Percentiles rank a stretch among this genome's conserved stretches.
Evolutionary conservation across 768 basidiomycete species (phyloP).

Genomic region (Strobilomyces echinocephalus): DNA sequence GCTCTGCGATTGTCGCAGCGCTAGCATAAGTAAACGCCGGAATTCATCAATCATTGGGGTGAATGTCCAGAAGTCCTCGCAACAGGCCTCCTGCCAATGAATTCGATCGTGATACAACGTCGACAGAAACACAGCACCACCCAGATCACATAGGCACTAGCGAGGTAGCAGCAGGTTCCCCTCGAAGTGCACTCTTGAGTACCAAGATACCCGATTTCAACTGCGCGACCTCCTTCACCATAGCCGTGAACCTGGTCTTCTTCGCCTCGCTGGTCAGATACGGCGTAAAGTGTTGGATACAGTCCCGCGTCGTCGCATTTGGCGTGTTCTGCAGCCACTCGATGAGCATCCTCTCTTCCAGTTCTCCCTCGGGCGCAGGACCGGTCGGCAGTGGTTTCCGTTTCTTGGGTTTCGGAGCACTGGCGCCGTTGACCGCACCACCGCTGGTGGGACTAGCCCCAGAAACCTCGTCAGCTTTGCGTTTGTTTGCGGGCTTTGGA

Average conservation of each 20-base stretch:
- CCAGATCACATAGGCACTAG: slow-evolving; percentile 18
- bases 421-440: slow-evolving; percentile 17
- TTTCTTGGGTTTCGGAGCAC: slow-evolving; percentile 49
- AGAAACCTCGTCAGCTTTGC: slow-evolving; percentile 49
- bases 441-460: slow-evolving; percentile 6
- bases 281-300: slow-evolving; percentile 74
- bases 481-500: slow-evolving; percentile 47
- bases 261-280: slow-evolving; percentile 66
- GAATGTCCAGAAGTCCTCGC: not conserved
- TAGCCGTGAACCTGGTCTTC: slow-evolving; percentile 69
- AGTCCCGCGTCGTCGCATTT: slow-evolving; percentile 72
- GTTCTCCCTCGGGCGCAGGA: slow-evolving; percentile 47
- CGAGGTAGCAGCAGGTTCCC: slow-evolving; percentile 24
- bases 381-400: slow-evolving; percentile 40
- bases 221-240: slow-evolving; percentile 76
- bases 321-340: slow-evolving; percentile 70
- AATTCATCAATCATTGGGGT: not conserved
- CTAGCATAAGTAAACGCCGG: not conserved
- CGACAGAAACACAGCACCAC: slow-evolving; percentile 12
- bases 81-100: slow-evolving; percentile 13
- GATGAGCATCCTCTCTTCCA: slow-evolving; percentile 62
- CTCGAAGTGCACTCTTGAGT: slow-evolving; percentile 42
- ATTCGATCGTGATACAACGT: slow-evolving; percentile 17
- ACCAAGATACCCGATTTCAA: slow-evolving; percentile 63
- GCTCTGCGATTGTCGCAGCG: not conserved